Conservation (phyloP, 2,329 filamentous ascomycete genomes). For the Cucurbitaria berberidis region DNA sequence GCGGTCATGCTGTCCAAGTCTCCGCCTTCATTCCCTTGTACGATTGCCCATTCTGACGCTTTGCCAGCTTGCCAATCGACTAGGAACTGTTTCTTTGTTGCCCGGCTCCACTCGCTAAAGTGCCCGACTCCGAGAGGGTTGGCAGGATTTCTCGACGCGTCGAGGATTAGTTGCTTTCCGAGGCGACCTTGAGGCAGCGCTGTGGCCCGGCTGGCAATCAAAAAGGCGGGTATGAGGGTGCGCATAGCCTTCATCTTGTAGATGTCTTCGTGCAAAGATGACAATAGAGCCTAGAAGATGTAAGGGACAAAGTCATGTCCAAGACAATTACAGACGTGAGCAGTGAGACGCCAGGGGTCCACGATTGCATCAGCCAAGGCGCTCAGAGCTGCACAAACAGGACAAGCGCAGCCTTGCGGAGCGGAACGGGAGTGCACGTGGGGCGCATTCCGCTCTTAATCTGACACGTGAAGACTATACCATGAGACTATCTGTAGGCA, state of each 20-base stretch:
- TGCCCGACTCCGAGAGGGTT: slow-evolving; percentile 51
- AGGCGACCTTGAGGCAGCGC: slow-evolving; percentile 26
- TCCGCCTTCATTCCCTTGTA: slow-evolving; percentile 56
- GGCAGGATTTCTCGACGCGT: slow-evolving; percentile 7
- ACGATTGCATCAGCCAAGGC: slow-evolving; percentile 2
- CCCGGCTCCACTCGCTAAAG: slow-evolving; percentile 58
- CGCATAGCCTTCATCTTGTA: slow-evolving; percentile 25
- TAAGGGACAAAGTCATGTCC: not conserved
- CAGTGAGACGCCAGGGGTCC: not conserved
- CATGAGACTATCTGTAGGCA: not conserved
- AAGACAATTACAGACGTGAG: too few species aligned
- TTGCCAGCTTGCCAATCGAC: slow-evolving; percentile 56
- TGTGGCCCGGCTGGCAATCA: slow-evolving; percentile 16
- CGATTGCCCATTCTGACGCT: slow-evolving; percentile 54
- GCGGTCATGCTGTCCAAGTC: slow-evolving; percentile 55
- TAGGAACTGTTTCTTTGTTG: slow-evolving; percentile 55
- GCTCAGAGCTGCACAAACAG: not conserved
- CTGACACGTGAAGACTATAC: not conserved
- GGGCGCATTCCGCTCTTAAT: not conserved
- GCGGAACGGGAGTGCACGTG: not conserved
- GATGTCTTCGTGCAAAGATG: not conserved
- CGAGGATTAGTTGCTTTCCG: slow-evolving; percentile 25
- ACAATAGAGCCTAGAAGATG: not conserved
- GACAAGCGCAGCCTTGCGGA: not conserved
- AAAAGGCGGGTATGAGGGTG: slow-evolving; percentile 16